Base-by-base conservation (phyloP, 352 stramenopile genomes). In the Albugo laibachii region DNA sequence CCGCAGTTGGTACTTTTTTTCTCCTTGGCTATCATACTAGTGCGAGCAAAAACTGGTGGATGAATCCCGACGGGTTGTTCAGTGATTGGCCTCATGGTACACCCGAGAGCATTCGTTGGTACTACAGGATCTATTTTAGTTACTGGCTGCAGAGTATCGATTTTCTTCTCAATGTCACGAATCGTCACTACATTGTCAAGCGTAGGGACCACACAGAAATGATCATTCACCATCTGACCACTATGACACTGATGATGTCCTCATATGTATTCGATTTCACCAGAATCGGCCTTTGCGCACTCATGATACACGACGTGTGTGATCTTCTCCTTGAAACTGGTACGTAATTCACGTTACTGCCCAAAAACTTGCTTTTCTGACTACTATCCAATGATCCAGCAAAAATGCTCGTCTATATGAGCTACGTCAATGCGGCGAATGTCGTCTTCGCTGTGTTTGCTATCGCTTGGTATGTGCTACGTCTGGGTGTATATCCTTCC, bases 81-180 rank as follows among this genome's bases (percentile, higher is more conserved):
- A 60, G 55, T 34, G 59, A 62, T 13, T 86, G 66, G 48, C 74
- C 74, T 40, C 63, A 58, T 37, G 40, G 48, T 16, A 44, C 67
- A 38, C 63, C 55, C 35, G 74, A 86, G 62, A 24, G 37, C 11
- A 54, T 76, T 49, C 69, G 66, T 55, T 86, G 74, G 74, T 81
- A 86, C 67, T 86, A 86, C 60, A 83, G 83, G 70, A 67, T 83
- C 56, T 86, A 86, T 62, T 62, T 84, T 42, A 57, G 63, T 52
- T 86, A 78, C 55, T 86, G 74, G 74, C 49, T 86, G 54, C 74
- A 86, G 59, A 74, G 70, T 56, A 74, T 83, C 53, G 74, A 84
- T 60, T 83, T 83, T 45, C 80, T 86, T 71, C 74, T 86, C 44
- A 81, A 75, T 50, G 21, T 86, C 49, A 79, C 74, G 49, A 83